phyloP scores from a whole-genome alignment of 1,284 basidiomycete species.

The Ganoderma resinaceum region DNA sequence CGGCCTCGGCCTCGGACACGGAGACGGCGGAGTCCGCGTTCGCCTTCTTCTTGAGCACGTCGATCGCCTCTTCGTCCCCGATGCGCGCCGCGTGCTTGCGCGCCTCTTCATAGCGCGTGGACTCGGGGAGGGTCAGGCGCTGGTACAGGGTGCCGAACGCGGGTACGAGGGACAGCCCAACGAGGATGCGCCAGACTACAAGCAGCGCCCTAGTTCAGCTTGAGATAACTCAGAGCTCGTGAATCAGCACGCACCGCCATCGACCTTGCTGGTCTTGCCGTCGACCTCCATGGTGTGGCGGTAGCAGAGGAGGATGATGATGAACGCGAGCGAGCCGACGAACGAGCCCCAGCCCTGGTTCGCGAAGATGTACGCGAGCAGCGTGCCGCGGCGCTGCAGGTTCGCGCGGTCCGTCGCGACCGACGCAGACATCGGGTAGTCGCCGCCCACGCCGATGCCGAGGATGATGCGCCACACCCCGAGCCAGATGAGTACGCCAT shows the following conservation, averaged over 20 bases:
- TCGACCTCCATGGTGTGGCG: constrained; percentile 66
- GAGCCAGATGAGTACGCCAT: constrained; percentile 63
- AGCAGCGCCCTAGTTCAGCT: neutral
- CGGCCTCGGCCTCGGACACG: constrained; percentile 32
- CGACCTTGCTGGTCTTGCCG: constrained; percentile 65
- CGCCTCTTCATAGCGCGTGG: constrained; percentile 60
- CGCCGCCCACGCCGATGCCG: constrained; percentile 81
- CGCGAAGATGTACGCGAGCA: constrained; percentile 79
- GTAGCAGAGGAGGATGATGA: constrained; percentile 76
- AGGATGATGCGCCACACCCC: constrained; percentile 74
- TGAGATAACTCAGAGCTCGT: constrained; percentile 1
- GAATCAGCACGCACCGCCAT: constrained; percentile 56
- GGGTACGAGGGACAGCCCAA: constrained; percentile 62
- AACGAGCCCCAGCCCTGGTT: constrained; percentile 82
- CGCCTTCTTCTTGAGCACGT: constrained; percentile 48
- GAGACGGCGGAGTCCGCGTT: constrained; percentile 36
- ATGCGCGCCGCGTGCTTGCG: constrained; percentile 42
- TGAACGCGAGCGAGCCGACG: constrained; percentile 67
- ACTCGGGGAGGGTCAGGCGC: constrained; percentile 77
- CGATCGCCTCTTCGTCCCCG: constrained; percentile 42
- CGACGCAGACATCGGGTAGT: constrained; percentile 84
- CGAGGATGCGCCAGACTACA: constrained; percentile 56
- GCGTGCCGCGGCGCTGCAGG: constrained; percentile 73
- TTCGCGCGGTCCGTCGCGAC: constrained; percentile 75
- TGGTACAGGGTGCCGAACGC: constrained; percentile 72